A percentile compares a stretch with the other conserved stretches of the same genome.
These are phyloP conservation scores for Stagonosporopsis vannaccii DNA, from an alignment of 2,329 filamentous ascomycete species.

Conservation along the genomic window DNA sequence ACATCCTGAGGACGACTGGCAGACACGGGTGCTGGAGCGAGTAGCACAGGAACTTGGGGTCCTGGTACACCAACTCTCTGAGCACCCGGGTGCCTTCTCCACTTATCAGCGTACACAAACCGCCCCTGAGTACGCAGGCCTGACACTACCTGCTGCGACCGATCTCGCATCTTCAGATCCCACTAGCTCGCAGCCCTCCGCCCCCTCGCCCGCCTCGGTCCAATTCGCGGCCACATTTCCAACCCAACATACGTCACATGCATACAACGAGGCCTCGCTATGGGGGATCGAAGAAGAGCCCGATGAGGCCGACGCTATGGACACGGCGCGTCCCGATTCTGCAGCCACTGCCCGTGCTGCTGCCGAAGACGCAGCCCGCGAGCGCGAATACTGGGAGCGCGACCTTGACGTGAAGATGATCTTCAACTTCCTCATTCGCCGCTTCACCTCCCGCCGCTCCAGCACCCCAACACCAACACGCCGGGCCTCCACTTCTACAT, in stretches of 20 bases:
- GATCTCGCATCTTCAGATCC: constrained; percentile 33
- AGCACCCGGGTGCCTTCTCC: constrained; percentile 87
- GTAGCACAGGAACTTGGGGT: constrained; percentile 87
- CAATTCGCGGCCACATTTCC: constrained; percentile 60
- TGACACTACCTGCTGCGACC: constrained; percentile 59
- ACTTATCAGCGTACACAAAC: constrained; percentile 71
- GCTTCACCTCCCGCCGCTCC: constrained; percentile 48
- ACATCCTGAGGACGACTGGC: constrained; percentile 64
- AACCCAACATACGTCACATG: constrained; percentile 41
- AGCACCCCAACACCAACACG: constrained; percentile 32
- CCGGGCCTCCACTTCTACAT: constrained; percentile 36
- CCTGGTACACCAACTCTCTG: constrained; percentile 81
- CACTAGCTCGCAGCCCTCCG: constrained; percentile 39
- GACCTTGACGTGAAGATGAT: constrained; percentile 91
- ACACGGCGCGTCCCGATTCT: constrained; percentile 52
- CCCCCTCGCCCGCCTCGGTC: constrained; percentile 43
- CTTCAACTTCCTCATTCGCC: constrained; percentile 69
- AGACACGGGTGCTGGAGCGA: constrained; percentile 79
- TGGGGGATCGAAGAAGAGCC: constrained; percentile 72
- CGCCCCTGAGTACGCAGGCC: constrained; percentile 77
- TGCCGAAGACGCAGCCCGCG: constrained; percentile 50
- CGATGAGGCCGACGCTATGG: constrained; percentile 52
- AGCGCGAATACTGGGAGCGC: constrained; percentile 87
- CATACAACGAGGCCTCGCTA: constrained; percentile 61
- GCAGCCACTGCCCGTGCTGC: constrained; percentile 23